Percentiles rank a stretch among this genome's conserved stretches.
Conservation (phyloP, 345 rosid genomes). For the Ricinus communis region DNA sequence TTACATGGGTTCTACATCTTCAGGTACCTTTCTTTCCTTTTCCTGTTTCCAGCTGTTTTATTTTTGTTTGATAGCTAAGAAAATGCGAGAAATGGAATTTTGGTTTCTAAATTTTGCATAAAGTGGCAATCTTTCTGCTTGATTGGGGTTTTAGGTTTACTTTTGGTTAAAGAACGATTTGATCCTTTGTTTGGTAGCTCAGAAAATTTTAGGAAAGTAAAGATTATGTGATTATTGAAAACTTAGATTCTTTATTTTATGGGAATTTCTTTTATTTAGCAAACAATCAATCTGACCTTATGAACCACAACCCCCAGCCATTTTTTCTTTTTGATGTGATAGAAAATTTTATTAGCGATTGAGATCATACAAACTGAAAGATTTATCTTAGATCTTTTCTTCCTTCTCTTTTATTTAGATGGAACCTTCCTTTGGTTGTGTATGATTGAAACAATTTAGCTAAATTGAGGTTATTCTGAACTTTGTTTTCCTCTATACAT, state of each 20-base stretch:
- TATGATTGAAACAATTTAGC: not conserved
- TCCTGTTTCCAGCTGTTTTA: not conserved
- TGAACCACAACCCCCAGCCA: too few species aligned
- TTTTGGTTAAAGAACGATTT: not conserved
- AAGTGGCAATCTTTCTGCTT: not conserved
- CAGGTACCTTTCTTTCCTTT: slow-evolving; percentile 31
- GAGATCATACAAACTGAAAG: not conserved
- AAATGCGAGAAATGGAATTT: slow-evolving; percentile 5
- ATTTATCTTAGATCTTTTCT: not conserved
- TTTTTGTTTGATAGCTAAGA: slow-evolving; percentile 20
- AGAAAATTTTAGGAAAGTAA: not conserved
- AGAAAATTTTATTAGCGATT: not conserved
- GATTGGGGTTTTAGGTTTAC: not conserved
- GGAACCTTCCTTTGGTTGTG: not conserved
- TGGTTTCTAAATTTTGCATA: not conserved
- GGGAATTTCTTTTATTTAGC: not conserved
- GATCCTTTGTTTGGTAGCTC: not conserved
- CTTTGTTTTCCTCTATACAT: not conserved
- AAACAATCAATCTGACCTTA: not conserved
- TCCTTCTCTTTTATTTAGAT: not conserved
- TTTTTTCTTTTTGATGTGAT: not conserved
- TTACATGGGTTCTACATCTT: slow-evolving; percentile 44
- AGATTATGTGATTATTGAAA: not conserved
- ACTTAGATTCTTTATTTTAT: not conserved
- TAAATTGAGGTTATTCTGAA: not conserved